A percentile compares a stretch with the other conserved stretches of the same genome.
These are phyloP conservation scores for Cryptosporidium viatorum DNA, from an alignment of 169 alveolate genomes.

Conservation along the genomic window DNA sequence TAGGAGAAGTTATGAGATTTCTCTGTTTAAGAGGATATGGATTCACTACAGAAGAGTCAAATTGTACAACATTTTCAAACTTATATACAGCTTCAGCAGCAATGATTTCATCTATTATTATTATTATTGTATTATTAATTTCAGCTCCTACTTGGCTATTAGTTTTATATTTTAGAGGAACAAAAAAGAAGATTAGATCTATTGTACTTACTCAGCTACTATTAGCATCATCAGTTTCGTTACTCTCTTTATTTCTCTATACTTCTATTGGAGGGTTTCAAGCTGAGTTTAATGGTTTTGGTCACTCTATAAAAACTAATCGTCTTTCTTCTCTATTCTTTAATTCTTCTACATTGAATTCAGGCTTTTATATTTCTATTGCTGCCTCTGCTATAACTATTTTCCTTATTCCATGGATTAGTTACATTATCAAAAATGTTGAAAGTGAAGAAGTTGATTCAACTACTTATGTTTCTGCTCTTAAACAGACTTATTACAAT, in stretches of 20 bases:
- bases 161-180: conserved; percentile 31
- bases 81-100: conserved; percentile 68
- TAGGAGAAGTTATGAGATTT: conserved; percentile 74
- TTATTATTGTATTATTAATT: conserved; percentile 19
- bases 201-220: conserved; percentile 49
- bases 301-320: conserved; percentile 31
- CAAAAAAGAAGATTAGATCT: conserved; percentile 17
- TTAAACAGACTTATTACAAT: conserved; percentile 50
- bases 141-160: conserved; percentile 33
- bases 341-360: conserved; percentile 36
- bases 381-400: conserved; percentile 48
- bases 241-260: conserved; percentile 20
- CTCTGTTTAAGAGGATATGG: conserved; percentile 71
- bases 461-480: conserved; percentile 23
- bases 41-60: conserved; percentile 15
- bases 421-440: conserved; percentile 29
- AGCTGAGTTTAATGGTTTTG: conserved; percentile 61
- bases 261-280: conserved; percentile 59
- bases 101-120: conserved; percentile 35
- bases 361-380: conserved; percentile 50
- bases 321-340: conserved; percentile 63
- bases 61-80: conserved; percentile 67
- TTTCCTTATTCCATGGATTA: conserved; percentile 56
- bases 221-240: conserved; percentile 44
- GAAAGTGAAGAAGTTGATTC: conserved; percentile 14